Evolutionary conservation across 2,329 filamentous ascomycete genomes (phyloP).

Genomic region (Aspergillus terreus): DNA sequence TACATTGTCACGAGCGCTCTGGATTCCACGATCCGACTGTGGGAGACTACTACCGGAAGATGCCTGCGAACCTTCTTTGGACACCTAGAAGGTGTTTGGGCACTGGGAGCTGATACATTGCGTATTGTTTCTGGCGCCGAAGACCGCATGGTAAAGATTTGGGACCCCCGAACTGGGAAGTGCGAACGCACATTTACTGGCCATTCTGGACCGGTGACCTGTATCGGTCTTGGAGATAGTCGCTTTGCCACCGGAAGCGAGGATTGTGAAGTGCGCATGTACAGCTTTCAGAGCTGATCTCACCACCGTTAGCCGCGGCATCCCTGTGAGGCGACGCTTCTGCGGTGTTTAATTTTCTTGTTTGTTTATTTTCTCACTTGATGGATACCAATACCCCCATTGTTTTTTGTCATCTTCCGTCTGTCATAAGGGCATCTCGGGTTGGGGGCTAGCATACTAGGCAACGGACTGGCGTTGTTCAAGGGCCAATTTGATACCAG

Average conservation of each 20-base stretch:
- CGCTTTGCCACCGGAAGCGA: conserved; percentile 89
- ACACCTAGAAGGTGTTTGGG: conserved; percentile 95
- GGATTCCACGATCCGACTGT: conserved; percentile 86
- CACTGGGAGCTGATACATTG: conserved; percentile 80
- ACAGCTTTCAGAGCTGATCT: conserved; percentile 58
- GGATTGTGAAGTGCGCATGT: conserved; percentile 84
- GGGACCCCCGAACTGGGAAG: conserved; percentile 87
- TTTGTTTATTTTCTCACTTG: too few relatives aligned
- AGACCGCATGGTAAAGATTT: conserved; percentile 92
- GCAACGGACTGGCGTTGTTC: too few relatives aligned
- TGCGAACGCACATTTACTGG: conserved; percentile 91
- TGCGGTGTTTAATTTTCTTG: too few relatives aligned
- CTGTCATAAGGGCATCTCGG: too few relatives aligned
- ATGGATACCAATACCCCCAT: too few relatives aligned
- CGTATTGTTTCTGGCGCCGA: conserved; percentile 86
- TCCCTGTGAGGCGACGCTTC: too few relatives aligned
- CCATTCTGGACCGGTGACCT: conserved; percentile 87
- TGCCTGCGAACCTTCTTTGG: conserved; percentile 94
- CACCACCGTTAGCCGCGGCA: too few relatives aligned
- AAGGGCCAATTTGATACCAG: too few relatives aligned
- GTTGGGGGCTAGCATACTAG: too few relatives aligned
- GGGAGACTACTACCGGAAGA: conserved; percentile 78
- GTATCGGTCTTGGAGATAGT: conserved; percentile 84
- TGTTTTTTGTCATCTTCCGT: too few relatives aligned
- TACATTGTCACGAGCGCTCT: conserved; percentile 93